Evolutionary conservation across 768 basidiomycete genomes (phyloP).

Genomic region (Cystoderma amianthinum): DNA sequence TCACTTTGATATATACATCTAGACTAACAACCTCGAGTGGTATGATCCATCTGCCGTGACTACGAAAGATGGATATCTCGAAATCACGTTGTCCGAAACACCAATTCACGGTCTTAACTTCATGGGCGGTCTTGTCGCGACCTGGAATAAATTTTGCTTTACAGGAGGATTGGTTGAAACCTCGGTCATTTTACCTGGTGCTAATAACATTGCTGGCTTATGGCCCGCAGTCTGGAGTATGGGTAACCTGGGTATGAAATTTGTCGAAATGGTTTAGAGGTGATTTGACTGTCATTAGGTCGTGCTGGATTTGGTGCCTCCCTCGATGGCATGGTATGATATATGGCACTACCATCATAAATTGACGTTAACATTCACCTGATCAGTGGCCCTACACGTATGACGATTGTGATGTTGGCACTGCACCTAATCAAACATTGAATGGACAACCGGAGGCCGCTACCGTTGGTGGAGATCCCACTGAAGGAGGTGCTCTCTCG

Average conservation of each 20-base stretch:
- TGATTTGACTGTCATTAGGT: slow-evolving; percentile 26
- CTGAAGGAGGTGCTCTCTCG: slow-evolving; percentile 50
- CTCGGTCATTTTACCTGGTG: slow-evolving; percentile 64
- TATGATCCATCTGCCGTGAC: slow-evolving; percentile 78
- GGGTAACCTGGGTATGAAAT: slow-evolving; percentile 60
- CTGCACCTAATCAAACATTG: slow-evolving; percentile 74
- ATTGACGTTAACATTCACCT: slow-evolving; percentile 1
- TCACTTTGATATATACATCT: slow-evolving; percentile 1
- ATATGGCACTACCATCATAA: background rate
- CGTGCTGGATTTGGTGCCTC: slow-evolving; percentile 85
- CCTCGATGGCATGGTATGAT: slow-evolving; percentile 66
- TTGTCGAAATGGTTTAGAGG: slow-evolving; percentile 1
- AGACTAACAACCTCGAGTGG: slow-evolving; percentile 82
- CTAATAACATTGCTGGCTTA: slow-evolving; percentile 53
- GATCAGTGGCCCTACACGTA: slow-evolving; percentile 77
- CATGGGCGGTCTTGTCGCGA: slow-evolving; percentile 61
- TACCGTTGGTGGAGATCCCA: slow-evolving; percentile 49
- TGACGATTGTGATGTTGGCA: slow-evolving; percentile 91
- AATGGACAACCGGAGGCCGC: slow-evolving; percentile 60
- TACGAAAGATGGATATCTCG: slow-evolving; percentile 67
- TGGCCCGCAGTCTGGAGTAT: slow-evolving; percentile 83
- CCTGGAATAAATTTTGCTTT: slow-evolving; percentile 93
- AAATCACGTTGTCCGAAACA: slow-evolving; percentile 66
- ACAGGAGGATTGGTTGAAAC: slow-evolving; percentile 78
- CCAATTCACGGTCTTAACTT: slow-evolving; percentile 67